Base-by-base conservation (phyloP, 2,329 filamentous ascomycete species). In the Talaromyces verruculosus region DNA sequence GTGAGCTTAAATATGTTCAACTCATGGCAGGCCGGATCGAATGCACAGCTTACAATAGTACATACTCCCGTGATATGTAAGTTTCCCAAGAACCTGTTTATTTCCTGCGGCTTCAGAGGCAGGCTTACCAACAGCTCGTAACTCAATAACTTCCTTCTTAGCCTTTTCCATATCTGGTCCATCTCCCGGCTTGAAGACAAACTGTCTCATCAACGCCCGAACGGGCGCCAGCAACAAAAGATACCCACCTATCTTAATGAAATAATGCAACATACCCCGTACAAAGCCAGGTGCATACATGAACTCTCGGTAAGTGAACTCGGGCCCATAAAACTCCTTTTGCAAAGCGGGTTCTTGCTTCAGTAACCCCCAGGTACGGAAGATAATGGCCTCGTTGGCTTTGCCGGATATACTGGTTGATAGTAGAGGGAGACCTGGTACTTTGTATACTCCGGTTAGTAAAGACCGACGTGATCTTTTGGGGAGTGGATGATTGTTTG, bases 211-310 rank as follows among this genome's bases (percentile, higher is more conserved):
- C 28, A 33, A 33, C 28, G 49, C 13, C 28, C 49, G 49, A 53
- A 53, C 28, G 2, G 49, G 49, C 10, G 49, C 28, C 28, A 49
- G 17, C 41, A 49, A 22, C 41, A 61, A 19, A 22, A 61, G 59
- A 25, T 61, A 61, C 15, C 28, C 59, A 19, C 41, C 41, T 2
- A 49, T 61, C 5, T 37, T 41, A 61, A 61, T 35, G 5, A 35
- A 35, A 35, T 61, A 61, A 10, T 61, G 59, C 41, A 61, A n/a
- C 41, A 61, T 61, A 25, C 59, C 59, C 41, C 25, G 41, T 47
- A 61, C 22, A 7, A 47, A 47, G 30, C 59, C 59, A 35, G 59
- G 59, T 7, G 41, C 59, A 49, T 49, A 37, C 59, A 61, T 61
- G 10, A 49, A 61, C 15, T 61, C 59, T 6, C 28, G 28, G 22